Evolutionary conservation across 1,284 basidiomycete genomes (phyloP), one percentile per base, ranked within the genome.

Genomic region (Naganishia albida): DNA sequence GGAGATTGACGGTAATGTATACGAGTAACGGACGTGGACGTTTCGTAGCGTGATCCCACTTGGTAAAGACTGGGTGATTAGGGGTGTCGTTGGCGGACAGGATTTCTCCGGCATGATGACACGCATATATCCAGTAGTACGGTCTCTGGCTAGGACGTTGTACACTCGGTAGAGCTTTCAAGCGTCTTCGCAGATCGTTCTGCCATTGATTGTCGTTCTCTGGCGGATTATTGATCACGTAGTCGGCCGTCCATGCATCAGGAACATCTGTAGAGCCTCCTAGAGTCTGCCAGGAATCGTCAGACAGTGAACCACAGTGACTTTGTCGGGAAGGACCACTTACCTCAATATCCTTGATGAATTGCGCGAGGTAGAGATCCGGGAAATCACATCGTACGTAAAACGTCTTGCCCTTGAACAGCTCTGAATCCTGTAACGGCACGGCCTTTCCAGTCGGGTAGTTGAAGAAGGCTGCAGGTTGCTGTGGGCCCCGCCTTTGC

Each of bases 341-440:
- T 60, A 60, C 57, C 44, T 60, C 57, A 46, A 60, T 60, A 60
- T 60, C 57, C 23, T 42, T 38, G 34, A 60, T 60, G 46, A 60
- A 50, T 30, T 60, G 57, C 1, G 46, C 57, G 23, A 16, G 34
- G 23, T 60, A 60, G 20, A 49, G 23, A 42, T 50, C 57, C 16
- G 57, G 57, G 46, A 60, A 60, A 40, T 60, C 57, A 40, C 57
- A 60, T 23, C 57, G 30, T 8, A 60, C 46, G 30, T 60, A 40
- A 12, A 60, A 60, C 13, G 57, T 60, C 34, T 50, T 60, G 34
- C 57, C 57, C 43, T 60, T 40, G 46, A 60, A 60, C 16, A 60
- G 48, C 25, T 48, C 23, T 13, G 57, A 39, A 38, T 60, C 40
- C 10, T 57, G 43, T 2, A 60, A 12, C 34, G 57, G 57, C 16